Evolutionary conservation across 352 stramenopile species (phyloP).

Genomic region (Phytophthora pseudosyringae): DNA sequence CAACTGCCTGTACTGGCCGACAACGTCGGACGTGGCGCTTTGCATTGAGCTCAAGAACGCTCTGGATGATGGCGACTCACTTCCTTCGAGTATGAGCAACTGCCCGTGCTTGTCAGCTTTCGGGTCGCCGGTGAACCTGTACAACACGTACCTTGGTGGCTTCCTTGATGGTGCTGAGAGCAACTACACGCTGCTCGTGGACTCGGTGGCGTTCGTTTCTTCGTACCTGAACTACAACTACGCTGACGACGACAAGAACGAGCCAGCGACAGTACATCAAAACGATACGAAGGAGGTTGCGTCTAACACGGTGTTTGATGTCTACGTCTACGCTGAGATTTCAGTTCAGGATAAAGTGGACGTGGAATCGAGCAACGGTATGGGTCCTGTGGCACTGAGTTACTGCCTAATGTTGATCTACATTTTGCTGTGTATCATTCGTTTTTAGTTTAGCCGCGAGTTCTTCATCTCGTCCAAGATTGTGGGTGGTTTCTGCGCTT

Average conservation of each 20-base stretch:
- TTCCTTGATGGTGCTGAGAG: constrained; percentile 54
- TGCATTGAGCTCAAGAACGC: constrained; percentile 50
- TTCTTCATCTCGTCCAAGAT: constrained; percentile 73
- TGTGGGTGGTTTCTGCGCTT: constrained; percentile 55
- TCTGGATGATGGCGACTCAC: constrained; percentile 42
- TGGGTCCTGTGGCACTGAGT: constrained; percentile 53
- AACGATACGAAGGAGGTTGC: constrained; percentile 45
- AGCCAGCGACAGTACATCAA: constrained; percentile 62
- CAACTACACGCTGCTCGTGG: constrained; percentile 58
- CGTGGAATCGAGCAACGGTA: constrained; percentile 54
- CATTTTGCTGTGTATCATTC: constrained; percentile 69
- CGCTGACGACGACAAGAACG: constrained; percentile 53
- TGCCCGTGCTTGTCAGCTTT: constrained; percentile 69
- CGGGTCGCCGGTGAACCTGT: constrained; percentile 73
- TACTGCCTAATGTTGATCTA: constrained; percentile 77
- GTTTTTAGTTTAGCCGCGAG: constrained; percentile 48
- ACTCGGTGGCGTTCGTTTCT: constrained; percentile 55
- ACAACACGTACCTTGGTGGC: constrained; percentile 68
- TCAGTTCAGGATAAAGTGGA: constrained; percentile 70
- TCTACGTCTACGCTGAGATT: constrained; percentile 69
- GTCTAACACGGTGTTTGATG: constrained; percentile 52
- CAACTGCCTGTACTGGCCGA: constrained; percentile 64
- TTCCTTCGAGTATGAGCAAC: constrained; percentile 62
- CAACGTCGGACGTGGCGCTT: constrained; percentile 53
- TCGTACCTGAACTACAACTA: constrained; percentile 74